Percentiles rank a stretch among this genome's conserved stretches.
phyloP scores from a whole-genome alignment of 805 yeast genomes.

The Yarrowia sp. region DNA sequence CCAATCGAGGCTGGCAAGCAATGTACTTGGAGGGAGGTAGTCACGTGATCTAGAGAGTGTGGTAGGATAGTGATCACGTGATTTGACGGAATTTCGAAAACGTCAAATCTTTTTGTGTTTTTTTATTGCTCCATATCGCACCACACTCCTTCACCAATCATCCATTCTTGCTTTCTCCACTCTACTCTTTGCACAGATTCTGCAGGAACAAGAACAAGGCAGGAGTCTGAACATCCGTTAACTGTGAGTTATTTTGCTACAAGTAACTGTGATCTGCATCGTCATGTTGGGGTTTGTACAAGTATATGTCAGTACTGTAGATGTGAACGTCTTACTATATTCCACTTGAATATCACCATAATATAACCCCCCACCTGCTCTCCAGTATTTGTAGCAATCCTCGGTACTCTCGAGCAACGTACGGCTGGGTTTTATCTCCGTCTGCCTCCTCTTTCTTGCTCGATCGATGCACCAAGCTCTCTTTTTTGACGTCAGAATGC shows the following conservation, averaged over 20 bases:
- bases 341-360: no score
- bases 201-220: slow-evolving; percentile 3
- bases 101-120: no score
- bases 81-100: no score
- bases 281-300: no score
- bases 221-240: background rate
- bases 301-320: no score
- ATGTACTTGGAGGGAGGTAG: background rate
- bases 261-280: background rate
- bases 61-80: background rate
- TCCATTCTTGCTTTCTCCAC: background rate
- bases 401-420: no score
- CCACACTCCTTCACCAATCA: no score
- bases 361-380: no score
- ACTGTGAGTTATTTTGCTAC: background rate
- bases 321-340: no score
- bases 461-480: slow-evolving; percentile 10
- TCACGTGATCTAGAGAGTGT: background rate
- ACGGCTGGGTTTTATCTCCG: background rate
- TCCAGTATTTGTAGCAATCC: no score
- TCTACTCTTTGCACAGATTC: background rate
- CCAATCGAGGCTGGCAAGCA: background rate
- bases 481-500: slow-evolving; percentile 9
- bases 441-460: background rate
- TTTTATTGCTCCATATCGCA: no score